These are phyloP conservation scores for Ganoderma lingzhi DNA, from an alignment of 1,284 basidiomycete genomes.

Conservation along the genomic window DNA sequence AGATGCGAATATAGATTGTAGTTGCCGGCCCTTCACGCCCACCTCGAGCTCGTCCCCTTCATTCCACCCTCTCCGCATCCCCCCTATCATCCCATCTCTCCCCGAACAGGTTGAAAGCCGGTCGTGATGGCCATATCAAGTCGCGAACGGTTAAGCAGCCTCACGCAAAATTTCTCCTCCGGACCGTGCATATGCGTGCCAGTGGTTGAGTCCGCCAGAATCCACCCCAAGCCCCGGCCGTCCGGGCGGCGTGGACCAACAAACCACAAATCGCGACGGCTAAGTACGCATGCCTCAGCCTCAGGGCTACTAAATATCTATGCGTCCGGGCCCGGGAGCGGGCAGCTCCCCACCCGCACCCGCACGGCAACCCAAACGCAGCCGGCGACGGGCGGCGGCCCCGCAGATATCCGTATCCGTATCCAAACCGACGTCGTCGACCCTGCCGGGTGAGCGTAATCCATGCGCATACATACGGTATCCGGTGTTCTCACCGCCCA, in stretches of 20 bases:
- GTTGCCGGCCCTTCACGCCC: conserved; percentile 21
- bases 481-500: neutral
- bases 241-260: conserved; percentile 6
- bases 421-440: neutral
- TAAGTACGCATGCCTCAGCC: neutral
- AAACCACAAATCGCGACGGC: conserved; percentile 3
- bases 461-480: neutral
- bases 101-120: neutral
- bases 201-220: too few relatives aligned
- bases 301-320: neutral
- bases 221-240: neutral
- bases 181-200: neutral
- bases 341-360: too few relatives aligned
- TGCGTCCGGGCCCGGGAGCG: neutral
- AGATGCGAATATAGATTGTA: neutral
- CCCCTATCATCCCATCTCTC: neutral
- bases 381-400: neutral
- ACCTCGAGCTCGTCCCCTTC: neutral
- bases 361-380: conserved; percentile 8
- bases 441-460: neutral
- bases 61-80: neutral
- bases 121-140: neutral
- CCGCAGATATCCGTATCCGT: neutral
- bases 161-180: neutral
- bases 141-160: neutral